Evolutionary conservation across 169 alveolate species (phyloP).

Genomic region (Besnoitia besnoiti): DNA sequence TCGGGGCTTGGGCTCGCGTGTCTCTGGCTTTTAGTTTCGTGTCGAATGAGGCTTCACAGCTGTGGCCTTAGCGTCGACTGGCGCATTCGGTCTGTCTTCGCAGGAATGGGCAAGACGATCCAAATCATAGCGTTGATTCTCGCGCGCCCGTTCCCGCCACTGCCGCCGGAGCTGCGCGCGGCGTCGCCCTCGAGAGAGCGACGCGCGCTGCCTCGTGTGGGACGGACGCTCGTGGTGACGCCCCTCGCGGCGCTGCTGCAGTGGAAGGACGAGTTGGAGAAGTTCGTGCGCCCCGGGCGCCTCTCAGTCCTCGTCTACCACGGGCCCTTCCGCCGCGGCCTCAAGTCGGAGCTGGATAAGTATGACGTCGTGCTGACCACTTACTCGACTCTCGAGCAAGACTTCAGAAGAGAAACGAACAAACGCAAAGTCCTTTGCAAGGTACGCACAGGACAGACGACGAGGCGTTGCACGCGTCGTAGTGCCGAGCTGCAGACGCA

Average conservation of each 20-base stretch:
- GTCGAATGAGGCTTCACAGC: background rate
- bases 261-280: conserved; percentile 80
- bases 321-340: conserved; percentile 77
- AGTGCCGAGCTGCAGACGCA: too few species aligned
- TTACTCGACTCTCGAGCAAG: conserved; percentile 81
- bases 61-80: background rate
- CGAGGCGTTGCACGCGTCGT: too few species aligned
- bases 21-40: background rate
- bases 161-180: conserved; percentile 54
- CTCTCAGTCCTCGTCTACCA: conserved; percentile 76
- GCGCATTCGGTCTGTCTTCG: too few species aligned
- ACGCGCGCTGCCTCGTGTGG: conserved; percentile 63
- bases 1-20: background rate
- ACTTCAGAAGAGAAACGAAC: conserved; percentile 75
- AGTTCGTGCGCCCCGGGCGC: conserved; percentile 72
- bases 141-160: conserved; percentile 66
- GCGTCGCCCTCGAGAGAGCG: background rate
- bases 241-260: conserved; percentile 83
- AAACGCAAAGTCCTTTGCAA: conserved; percentile 72
- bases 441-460: too few species aligned
- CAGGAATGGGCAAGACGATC: conserved; percentile 83
- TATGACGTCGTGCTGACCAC: conserved; percentile 86
- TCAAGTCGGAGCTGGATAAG: conserved; percentile 78
- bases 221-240: conserved; percentile 80
- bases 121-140: conserved; percentile 77